Base-by-base conservation (phyloP, 192 early-diverging fungal genomes). In the Phlyctochytrium bullatum region DNA sequence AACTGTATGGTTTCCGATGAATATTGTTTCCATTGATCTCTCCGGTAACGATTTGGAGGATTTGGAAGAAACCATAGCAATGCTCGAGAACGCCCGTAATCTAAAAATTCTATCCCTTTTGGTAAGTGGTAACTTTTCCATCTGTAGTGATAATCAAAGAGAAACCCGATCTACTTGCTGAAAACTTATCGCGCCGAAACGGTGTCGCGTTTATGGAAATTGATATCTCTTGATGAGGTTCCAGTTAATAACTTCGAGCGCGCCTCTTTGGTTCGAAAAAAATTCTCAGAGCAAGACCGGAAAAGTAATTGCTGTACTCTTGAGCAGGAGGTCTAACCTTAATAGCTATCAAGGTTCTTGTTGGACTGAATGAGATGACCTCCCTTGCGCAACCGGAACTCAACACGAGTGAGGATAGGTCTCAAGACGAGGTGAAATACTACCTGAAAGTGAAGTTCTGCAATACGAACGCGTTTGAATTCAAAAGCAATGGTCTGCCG, bases 51-150 rank as follows among this genome's bases (percentile, higher is more conserved):
- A 53, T 12, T 33, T 76, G 4, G 58, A 36, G 16, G 40, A 68
- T 35, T 32, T 76, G 0, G 36, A 35, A 2, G 74, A 68, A 28
- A 71, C 65, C 3, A 34, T 64, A 6, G 28, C 52, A 2, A n/a
- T 33, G 16, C 66, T 76, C 4, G 61, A 58, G 52, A 30, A 23
- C 10, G 30, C 68, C 28, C 59, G 66, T 1, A 62, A 64, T 58
- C 66, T 76, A 0, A 66, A 72, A 51, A 64, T 72, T 17, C 62
- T 76, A 10, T 56, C 64, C 16, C 64, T 76, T 20, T 33, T 67
- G 61, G 73, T 69, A 29, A 69, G 54, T 31, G 27, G 27, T n/a
- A 69, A n/a, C n/a, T n/a, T 33, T 32, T 54, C 63, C n/a, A 70
- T 32, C n/a, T 59, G 17, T 3, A 51, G n/a, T 59, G 59, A 0